Evolutionary conservation across 1,139 yeast genomes (phyloP).

Genomic region (Candida mesenterica): DNA sequence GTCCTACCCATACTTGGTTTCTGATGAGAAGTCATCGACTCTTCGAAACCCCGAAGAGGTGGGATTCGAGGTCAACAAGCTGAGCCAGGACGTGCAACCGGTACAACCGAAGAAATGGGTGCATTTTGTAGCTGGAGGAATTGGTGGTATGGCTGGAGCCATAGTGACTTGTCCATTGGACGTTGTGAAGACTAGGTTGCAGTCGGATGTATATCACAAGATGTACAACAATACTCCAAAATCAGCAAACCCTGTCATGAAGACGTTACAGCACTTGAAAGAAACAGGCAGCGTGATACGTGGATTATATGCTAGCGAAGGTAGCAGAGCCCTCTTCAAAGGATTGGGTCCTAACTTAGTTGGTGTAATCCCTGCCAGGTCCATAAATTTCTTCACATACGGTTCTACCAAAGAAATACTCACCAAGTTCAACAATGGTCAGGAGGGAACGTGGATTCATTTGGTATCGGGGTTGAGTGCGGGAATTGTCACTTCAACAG

Average conservation of each 20-base stretch:
- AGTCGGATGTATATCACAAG: constrained; percentile 69
- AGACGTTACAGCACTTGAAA: constrained; percentile 66
- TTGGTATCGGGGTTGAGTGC: constrained; percentile 87
- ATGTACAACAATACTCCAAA: constrained; percentile 43
- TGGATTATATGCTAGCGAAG: constrained; percentile 72
- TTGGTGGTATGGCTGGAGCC: constrained; percentile 98
- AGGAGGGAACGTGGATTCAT: constrained; percentile 85
- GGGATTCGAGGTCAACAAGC: too few species aligned
- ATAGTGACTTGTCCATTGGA: constrained; percentile 91
- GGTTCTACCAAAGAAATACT: constrained; percentile 83
- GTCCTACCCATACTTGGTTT: constrained; percentile 61
- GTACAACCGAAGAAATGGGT: constrained; percentile 69
- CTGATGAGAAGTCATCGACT: constrained; percentile 65
- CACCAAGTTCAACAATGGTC: constrained; percentile 64
- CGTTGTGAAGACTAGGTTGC: constrained; percentile 93
- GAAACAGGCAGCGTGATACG: constrained; percentile 78
- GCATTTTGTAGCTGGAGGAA: constrained; percentile 98
- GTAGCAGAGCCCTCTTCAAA: constrained; percentile 80
- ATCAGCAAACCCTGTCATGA: constrained; percentile 37
- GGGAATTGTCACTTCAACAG: constrained; percentile 92
- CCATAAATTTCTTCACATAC: constrained; percentile 94
- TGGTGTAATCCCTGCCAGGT: constrained; percentile 98
- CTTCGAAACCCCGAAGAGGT: constrained; percentile 32
- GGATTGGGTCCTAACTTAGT: constrained; percentile 96
- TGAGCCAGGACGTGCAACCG: too few species aligned